These are phyloP conservation scores for Ochromonas danica DNA, from an alignment of 108 stramenopile species.

Conservation along the genomic window DNA sequence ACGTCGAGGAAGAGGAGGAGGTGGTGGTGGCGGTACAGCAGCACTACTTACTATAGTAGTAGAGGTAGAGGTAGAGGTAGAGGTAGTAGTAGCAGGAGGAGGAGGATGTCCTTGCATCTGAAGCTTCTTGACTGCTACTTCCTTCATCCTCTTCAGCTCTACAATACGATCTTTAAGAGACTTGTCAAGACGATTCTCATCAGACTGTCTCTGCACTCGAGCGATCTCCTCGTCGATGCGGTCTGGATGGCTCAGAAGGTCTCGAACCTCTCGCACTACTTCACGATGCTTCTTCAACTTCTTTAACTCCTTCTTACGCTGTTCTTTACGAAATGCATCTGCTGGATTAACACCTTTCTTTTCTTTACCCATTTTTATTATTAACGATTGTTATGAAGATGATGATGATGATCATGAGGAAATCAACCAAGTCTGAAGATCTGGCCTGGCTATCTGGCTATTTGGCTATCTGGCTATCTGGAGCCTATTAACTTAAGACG, in stretches of 20 bases:
- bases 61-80: not conserved
- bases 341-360: slow-evolving; percentile 23
- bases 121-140: slow-evolving; percentile 7
- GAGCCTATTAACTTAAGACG: too few relatives aligned
- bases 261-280: not conserved
- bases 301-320: slow-evolving; percentile 21
- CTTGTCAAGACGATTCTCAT: slow-evolving; percentile 30
- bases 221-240: slow-evolving; percentile 22
- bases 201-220: not conserved
- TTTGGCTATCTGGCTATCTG: too few relatives aligned
- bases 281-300: not conserved
- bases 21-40: not conserved
- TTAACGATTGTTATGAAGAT: too few relatives aligned
- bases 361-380: slow-evolving; percentile 20
- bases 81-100: not conserved
- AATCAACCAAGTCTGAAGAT: too few relatives aligned
- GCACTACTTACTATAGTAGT: not conserved
- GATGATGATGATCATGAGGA: too few relatives aligned
- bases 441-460: too few relatives aligned
- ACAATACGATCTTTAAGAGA: slow-evolving; percentile 16
- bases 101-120: not conserved
- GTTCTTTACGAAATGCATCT: slow-evolving; percentile 21
- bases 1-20: not conserved
- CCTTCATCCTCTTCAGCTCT: slow-evolving; percentile 30
- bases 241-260: slow-evolving; percentile 7